Evolutionary conservation across 352 stramenopile genomes (phyloP), one percentile per base, ranked within the genome.

Genomic region (Phytopythium helicoides): DNA sequence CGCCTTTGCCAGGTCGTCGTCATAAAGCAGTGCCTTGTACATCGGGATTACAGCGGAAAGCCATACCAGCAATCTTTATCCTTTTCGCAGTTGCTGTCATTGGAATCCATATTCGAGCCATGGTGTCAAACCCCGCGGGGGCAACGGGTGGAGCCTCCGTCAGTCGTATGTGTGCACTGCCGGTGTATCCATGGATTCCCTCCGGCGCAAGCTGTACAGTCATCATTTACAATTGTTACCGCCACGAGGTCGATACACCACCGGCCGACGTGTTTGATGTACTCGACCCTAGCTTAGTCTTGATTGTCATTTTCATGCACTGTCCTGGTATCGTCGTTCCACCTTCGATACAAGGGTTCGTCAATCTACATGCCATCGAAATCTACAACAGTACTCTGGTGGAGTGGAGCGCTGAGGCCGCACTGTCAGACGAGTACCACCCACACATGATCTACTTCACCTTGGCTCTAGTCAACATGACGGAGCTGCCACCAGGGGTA

Each of bases 381-480:
- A 53, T 86, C 3, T 87, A 65, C 59, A 87, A 87, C 52, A 67
- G 56, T 31, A 87, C 76, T 15, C 45, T 86, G 0, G 28, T 62
- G 4, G 48, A 62, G 19, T 87, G 76, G 76, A 41, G 47, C 11
- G 28, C 21, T 0, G 51, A 73, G 0, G 62, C 75, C 0, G 64
- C 67, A 19, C 50, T 86, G 37, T 75, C 66, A 1, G 52, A 58
- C 9, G 16, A 39, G 0, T 40, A 53, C 6, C 69, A 86, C 33
- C 51, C 57, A 8, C 39, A 52, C 3, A 41, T 83, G 28, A 37
- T 68, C 0, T 68, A 69, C 42, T 53, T 73, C n/a, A 56, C 67
- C 21, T 66, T 86, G 2, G 60, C 68, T 3, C 52, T 56, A 22
- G 59, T 73, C 11, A 78, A 82, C 48, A 69, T 87, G 66, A 75